Conservation (phyloP, 2,329 filamentous ascomycete species). For the Fusarium dimerum region DNA sequence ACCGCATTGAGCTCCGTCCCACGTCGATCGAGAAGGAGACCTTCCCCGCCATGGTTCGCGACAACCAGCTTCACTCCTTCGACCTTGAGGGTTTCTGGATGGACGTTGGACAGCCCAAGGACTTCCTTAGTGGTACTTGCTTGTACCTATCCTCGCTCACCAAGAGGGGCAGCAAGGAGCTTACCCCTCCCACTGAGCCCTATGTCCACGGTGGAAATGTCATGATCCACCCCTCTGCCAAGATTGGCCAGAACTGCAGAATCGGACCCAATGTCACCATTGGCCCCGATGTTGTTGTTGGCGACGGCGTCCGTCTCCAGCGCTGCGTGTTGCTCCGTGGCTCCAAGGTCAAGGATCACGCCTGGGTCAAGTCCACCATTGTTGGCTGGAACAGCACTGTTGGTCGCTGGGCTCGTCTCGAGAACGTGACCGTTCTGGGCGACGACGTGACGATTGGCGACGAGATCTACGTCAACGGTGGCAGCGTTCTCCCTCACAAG, state of each 20-base stretch:
- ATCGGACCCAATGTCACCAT: conserved; percentile 98
- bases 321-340: conserved; percentile 86
- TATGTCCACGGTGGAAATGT: conserved; percentile 95
- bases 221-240: conserved; percentile 88
- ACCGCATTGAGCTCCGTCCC: conserved; percentile 91
- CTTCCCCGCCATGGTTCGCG: conserved; percentile 89
- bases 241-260: conserved; percentile 97
- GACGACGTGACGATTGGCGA: conserved; percentile 98
- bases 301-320: conserved; percentile 91
- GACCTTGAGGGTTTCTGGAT: conserved; percentile 99
- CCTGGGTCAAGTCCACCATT: conserved; percentile 98
- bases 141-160: conserved; percentile 91
- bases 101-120: conserved; percentile 98
- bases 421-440: conserved; percentile 97
- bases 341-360: conserved; percentile 97
- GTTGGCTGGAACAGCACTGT: conserved; percentile 98
- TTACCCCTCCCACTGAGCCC: conserved; percentile 71
- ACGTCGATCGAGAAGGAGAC: conserved; percentile 99
- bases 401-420: conserved; percentile 91
- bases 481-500: conserved; percentile 95
- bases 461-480: conserved; percentile 98
- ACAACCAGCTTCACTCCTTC: conserved; percentile 91
- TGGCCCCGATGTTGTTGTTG: conserved; percentile 87
- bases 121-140: conserved; percentile 95
- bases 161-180: conserved; percentile 85